phyloP scores from a whole-genome alignment of 23 red algal species.

The Chondrus crispus region DNA sequence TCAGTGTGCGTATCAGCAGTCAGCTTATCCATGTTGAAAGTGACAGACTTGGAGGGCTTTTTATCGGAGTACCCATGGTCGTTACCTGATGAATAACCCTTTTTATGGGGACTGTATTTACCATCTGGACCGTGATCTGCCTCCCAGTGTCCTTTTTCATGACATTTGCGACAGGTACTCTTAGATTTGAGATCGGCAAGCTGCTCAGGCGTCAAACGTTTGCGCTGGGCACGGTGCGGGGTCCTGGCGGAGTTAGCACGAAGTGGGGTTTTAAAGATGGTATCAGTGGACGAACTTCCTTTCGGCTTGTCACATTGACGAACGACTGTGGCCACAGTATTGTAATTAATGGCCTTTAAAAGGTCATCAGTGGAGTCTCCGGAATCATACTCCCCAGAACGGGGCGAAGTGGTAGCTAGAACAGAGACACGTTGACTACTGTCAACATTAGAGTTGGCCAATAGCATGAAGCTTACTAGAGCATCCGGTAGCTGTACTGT shows the following conservation, averaged over 20 bases:
- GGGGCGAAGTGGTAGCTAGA: background rate
- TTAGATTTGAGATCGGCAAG: background rate
- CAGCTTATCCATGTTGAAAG: background rate
- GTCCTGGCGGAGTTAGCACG: background rate
- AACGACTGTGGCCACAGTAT: background rate
- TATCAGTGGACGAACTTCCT: background rate
- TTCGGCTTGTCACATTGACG: background rate
- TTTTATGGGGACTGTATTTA: too few species aligned
- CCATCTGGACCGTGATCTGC: conserved; percentile 17
- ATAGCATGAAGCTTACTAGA: background rate
- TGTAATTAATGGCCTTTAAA: background rate
- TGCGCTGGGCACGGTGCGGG: background rate
- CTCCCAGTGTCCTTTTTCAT: conserved; percentile 22
- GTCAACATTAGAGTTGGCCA: conserved; percentile 8
- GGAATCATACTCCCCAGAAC: background rate
- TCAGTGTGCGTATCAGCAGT: background rate
- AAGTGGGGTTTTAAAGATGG: background rate
- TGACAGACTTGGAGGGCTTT: too few species aligned
- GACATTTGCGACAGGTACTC: conserved; percentile 28
- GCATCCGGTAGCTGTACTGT: background rate
- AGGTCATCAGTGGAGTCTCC: background rate
- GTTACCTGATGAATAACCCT: too few species aligned
- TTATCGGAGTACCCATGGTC: too few species aligned
- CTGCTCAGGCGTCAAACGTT: background rate
- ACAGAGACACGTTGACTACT: background rate